Evolutionary conservation across 2,329 filamentous ascomycete genomes (phyloP).

Genomic region (Colletotrichum incanum): DNA sequence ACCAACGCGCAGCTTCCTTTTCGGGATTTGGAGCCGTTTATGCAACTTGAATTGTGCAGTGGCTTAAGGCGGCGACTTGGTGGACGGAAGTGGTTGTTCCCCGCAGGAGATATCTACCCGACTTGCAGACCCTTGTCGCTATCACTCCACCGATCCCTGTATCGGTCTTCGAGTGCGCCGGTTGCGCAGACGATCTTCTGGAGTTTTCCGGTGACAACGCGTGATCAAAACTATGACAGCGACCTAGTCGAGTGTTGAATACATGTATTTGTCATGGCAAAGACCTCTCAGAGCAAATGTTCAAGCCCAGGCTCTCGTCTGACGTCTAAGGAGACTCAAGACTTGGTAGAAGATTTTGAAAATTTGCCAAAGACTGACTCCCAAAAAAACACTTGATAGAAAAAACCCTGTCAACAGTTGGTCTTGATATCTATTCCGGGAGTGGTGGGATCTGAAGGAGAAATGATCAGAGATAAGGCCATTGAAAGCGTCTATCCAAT

Average conservation of each 20-base stretch:
- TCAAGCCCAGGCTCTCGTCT: not conserved
- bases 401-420: too few species aligned
- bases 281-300: not conserved
- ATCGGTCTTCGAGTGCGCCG: conserved; percentile 4
- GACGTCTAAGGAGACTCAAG: not conserved
- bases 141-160: not conserved
- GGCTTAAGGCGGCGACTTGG: conserved; percentile 21
- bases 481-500: conserved; percentile 14
- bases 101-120: conserved; percentile 40
- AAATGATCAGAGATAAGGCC: conserved; percentile 34
- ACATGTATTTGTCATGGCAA: not conserved
- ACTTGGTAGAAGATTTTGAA: not conserved
- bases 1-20: conserved; percentile 11
- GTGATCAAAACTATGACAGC: too few species aligned
- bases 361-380: not conserved
- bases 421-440: not conserved
- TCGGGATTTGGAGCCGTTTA: not conserved
- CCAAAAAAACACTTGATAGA: not conserved
- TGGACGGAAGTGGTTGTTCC: conserved; percentile 11
- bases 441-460: not conserved
- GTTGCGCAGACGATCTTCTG: conserved; percentile 9
- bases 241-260: not conserved
- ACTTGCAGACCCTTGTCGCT: not conserved
- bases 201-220: conserved; percentile 8
- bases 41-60: not conserved